Percentiles rank a stretch among this genome's conserved stretches.
phyloP scores from a whole-genome alignment of 805 yeast species.

The Maudiozyma bulderi region DNA sequence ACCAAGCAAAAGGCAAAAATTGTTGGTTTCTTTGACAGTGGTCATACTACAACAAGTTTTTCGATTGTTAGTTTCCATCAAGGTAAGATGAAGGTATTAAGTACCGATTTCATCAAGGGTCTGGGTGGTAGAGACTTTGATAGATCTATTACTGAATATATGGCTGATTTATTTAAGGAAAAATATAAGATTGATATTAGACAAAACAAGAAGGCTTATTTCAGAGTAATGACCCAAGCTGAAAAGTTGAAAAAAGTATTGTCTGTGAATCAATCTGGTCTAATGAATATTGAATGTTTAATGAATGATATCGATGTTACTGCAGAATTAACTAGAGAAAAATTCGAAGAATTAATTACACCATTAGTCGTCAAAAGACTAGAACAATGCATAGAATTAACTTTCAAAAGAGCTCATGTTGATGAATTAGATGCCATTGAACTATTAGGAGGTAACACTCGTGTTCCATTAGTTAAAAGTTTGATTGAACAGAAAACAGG shows the following conservation, averaged over 20 bases:
- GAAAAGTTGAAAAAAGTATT: constrained; percentile 90
- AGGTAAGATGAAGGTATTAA: constrained; percentile 88
- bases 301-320: constrained; percentile 96
- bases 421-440: constrained; percentile 82
- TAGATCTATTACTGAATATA: constrained; percentile 82
- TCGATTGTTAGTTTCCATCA: constrained; percentile 81
- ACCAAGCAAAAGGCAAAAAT: constrained; percentile 86
- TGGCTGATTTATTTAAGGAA: constrained; percentile 79
- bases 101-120: constrained; percentile 85
- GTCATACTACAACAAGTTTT: constrained; percentile 90
- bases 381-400: constrained; percentile 65
- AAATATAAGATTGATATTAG: constrained; percentile 90
- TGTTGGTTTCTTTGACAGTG: constrained; percentile 90
- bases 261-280: constrained; percentile 90
- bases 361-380: constrained; percentile 76
- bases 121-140: constrained; percentile 98
- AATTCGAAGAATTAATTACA: constrained; percentile 76
- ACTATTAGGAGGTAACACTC: constrained; percentile 94
- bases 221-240: constrained; percentile 82
- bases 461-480: constrained; percentile 88
- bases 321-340: constrained; percentile 76
- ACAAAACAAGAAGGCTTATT: constrained; percentile 87
- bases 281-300: constrained; percentile 87
- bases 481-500: constrained; percentile 70
- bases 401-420: constrained; percentile 63